Evolutionary conservation across 2,329 filamentous ascomycete species (phyloP), one percentile per base, ranked within the genome.

Genomic region (Cladosporium cucumerinum): DNA sequence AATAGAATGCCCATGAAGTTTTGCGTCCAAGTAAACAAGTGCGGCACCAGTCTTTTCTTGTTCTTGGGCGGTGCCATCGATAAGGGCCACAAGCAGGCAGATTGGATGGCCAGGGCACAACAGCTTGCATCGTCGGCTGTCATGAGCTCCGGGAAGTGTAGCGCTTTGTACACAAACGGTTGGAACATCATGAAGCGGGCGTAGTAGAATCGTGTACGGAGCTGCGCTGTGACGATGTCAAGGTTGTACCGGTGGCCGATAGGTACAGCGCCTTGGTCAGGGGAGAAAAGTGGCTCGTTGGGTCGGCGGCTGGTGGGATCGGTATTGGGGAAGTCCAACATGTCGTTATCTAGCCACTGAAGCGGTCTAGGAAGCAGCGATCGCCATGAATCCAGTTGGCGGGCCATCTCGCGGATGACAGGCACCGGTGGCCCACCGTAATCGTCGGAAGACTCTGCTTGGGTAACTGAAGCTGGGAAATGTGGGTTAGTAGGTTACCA

Each of bases 1-100:
- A 88, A 70, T 26, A 89, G 76, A 26, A 87, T 83, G 3, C 83
- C 83, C 52, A 88, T 78, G 49, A 88, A 79, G 66, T 86, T 87
- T 68, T 88, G 85, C 10, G 85, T 85, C 83, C 86, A 88, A 62
- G 86, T 85, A 71, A 87, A 88, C 1, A 85, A 70, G 64, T 84
- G 82, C 0, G 86, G 86, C 0, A 88, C 76, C 5, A 88, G 78
- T 39, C 86, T 78, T 74, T 88, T 89, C 72, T 82, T 82, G 61
- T 82, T 78, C 66, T 82, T 83, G 0, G 83, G 80, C 0, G 86
- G 86, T 8, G 84, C 82, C 76, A 87, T 81, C 25, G 82, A 79
- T 26, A 88, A 78, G 1, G 86, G 86, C 86, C 86, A 89, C 64
- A 83, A 79, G 16, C 88, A 76, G n/a, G 81, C 83, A 1, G 84